Evolutionary conservation across 306 rosid genomes (phyloP).

Genomic region (Lathyrus tuberosus): DNA sequence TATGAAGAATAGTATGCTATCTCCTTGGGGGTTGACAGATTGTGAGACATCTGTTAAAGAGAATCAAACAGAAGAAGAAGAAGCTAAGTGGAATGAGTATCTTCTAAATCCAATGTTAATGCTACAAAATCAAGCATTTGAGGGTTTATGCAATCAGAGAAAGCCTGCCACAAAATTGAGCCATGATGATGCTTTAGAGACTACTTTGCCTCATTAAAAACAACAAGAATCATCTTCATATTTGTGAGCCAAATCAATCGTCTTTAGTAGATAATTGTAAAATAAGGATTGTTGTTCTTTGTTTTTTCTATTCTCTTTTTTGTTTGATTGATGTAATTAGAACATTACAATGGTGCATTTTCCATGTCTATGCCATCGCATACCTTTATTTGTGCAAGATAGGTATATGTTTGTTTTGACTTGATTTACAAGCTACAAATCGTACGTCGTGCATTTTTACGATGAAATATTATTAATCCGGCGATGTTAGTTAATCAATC

Average conservation of each 20-base stretch:
- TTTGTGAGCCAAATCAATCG: conserved; percentile 46
- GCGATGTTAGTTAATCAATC: not conserved
- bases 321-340: not conserved
- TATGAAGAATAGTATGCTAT: conserved; percentile 36
- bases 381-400: conserved; percentile 7
- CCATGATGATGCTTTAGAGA: conserved; percentile 45
- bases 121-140: conserved; percentile 43
- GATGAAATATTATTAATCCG: not conserved
- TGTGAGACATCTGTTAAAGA: conserved; percentile 37
- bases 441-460: not conserved
- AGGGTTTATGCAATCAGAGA: conserved; percentile 42
- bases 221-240: conserved; percentile 42
- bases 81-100: conserved; percentile 59
- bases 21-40: conserved; percentile 53
- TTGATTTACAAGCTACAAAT: not conserved
- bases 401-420: not conserved
- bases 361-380: conserved; percentile 37
- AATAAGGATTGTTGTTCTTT: conserved; percentile 45
- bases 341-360: conserved; percentile 39
- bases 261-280: conserved; percentile 41
- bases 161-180: conserved; percentile 45
- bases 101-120: conserved; percentile 52
- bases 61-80: conserved; percentile 49
- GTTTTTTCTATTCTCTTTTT: conserved; percentile 26
- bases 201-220: conserved; percentile 47